Evolutionary conservation across 768 basidiomycete genomes (phyloP).

Genomic region (Mycena floridula): DNA sequence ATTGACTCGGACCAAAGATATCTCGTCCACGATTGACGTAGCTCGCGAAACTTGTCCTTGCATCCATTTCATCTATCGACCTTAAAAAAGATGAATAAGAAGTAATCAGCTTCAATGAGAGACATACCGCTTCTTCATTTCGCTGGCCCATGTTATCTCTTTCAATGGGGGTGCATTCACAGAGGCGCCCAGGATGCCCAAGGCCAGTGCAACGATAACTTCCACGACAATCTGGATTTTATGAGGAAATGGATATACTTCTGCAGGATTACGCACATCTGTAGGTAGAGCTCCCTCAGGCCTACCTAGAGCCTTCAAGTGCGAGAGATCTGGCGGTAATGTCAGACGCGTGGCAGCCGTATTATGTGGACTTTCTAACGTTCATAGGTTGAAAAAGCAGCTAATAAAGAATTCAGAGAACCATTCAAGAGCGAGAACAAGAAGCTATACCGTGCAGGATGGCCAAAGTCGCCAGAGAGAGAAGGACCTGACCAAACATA

Average conservation of each 20-base stretch:
- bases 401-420: constrained; percentile 27
- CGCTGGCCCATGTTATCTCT: constrained; percentile 85
- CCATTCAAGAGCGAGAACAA: constrained; percentile 1
- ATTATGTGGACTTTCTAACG: no score
- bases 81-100: constrained; percentile 26
- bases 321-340: constrained; percentile 56
- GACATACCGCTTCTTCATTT: constrained; percentile 76
- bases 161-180: constrained; percentile 62
- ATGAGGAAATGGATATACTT: neutral
- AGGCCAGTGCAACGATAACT: constrained; percentile 52
- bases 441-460: constrained; percentile 47
- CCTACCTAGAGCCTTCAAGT: constrained; percentile 66
- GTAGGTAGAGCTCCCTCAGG: constrained; percentile 62
- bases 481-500: constrained; percentile 44
- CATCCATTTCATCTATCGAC: constrained; percentile 72
- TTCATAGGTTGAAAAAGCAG: constrained; percentile 78
- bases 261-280: constrained; percentile 37
- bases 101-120: neutral
- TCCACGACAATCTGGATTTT: constrained; percentile 58
- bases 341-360: neutral
- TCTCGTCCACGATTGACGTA: constrained; percentile 55
- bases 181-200: constrained; percentile 71
- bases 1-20: constrained; percentile 19
- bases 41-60: constrained; percentile 55
- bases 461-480: constrained; percentile 38